Base-by-base conservation (phyloP, 2,329 filamentous ascomycete species). In the Blastomyces gilchristii region DNA sequence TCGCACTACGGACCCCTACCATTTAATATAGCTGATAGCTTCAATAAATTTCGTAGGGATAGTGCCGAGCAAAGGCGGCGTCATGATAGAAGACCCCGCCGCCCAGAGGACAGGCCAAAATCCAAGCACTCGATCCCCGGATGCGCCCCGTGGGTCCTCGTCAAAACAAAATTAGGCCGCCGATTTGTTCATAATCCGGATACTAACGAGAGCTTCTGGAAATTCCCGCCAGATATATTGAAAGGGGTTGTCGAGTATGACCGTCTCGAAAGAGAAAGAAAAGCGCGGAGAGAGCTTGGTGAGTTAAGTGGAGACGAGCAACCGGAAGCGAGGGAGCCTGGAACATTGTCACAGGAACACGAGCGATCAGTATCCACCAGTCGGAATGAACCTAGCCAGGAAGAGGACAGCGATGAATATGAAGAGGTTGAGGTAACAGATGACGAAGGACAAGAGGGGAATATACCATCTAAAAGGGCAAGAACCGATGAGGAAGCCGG, bases 151-250 rank as follows among this genome's bases (percentile, higher is more conserved):
- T 99, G 94, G 94, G 77, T 96, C 0, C 79, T 99, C 3, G 90
- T 99, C n/a, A 90, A 88, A 72, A 99, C 94, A 0, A 97, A 91
- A 72, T 86, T 93, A 66, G 90, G 90, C 28, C 83, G 94, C 63
- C 84, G 92, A 61, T 99, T 99, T 71, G 91, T 92, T 2, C 90
- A 96, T 78, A 96, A 99, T 68, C 84, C 87, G 0, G 83, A 83
- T 62, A 96, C 93, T 67, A 89, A 93, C 47, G 83, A 91, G 68
- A 97, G 92, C 75, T 91, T 91, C 75, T 99, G 95, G 94, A 91
- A 91, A 70, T 94, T 97, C 69, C 94, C 94, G 0, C 85, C 90
- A 62, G 87, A 94, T 73, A 81, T 99, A 45, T 87, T 92, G 82
- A 86, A 88, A 65, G 91, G 85, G 0, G 83, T 87, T 1, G 73